A percentile compares a stretch with the other conserved stretches of the same genome.
phyloP scores from a whole-genome alignment of 1,284 basidiomycete species.

The Ceratobasidium sp. region DNA sequence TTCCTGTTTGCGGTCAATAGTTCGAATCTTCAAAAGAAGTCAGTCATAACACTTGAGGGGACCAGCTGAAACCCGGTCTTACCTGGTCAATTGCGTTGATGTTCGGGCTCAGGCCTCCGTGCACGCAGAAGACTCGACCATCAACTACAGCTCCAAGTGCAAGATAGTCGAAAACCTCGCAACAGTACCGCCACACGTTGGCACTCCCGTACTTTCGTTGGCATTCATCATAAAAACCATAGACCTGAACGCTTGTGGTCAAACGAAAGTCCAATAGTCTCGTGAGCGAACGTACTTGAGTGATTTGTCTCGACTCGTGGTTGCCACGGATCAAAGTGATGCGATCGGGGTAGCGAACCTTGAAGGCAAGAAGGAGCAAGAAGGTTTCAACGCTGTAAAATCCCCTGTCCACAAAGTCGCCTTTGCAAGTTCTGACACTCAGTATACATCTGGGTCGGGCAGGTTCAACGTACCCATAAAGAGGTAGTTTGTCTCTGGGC shows the following conservation, averaged over 20 bases:
- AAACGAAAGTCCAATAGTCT: not conserved
- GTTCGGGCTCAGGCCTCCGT: slow-evolving; percentile 92
- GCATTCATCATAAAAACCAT: slow-evolving; percentile 99
- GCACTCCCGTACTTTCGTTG: slow-evolving; percentile 93
- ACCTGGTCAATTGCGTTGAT: slow-evolving; percentile 87
- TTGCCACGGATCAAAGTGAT: slow-evolving; percentile 98
- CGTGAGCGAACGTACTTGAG: slow-evolving; percentile 59
- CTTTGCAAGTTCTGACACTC: slow-evolving; percentile 53
- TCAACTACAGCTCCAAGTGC: slow-evolving; percentile 94
- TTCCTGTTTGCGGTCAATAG: slow-evolving; percentile 96
- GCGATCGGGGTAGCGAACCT: slow-evolving; percentile 96
- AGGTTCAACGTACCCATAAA: slow-evolving; percentile 83
- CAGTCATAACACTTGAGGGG: not conserved
- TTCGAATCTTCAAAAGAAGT: slow-evolving; percentile 72
- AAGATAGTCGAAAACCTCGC: slow-evolving; percentile 98
- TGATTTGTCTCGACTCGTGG: slow-evolving; percentile 99
- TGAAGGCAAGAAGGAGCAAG: slow-evolving; percentile 90
- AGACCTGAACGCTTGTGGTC: slow-evolving; percentile 61
- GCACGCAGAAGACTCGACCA: slow-evolving; percentile 89
- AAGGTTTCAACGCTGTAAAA: slow-evolving; percentile 99
- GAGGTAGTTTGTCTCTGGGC: slow-evolving; percentile 95
- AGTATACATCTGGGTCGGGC: not conserved
- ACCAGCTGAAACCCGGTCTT: slow-evolving; percentile 48
- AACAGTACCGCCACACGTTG: slow-evolving; percentile 98
- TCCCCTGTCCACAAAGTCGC: slow-evolving; percentile 95